A percentile compares a stretch with the other conserved stretches of the same genome.
These are phyloP conservation scores for Debaryomycetaceae sp. DNA, from an alignment of 1,139 yeast species.

Conservation along the genomic window DNA sequence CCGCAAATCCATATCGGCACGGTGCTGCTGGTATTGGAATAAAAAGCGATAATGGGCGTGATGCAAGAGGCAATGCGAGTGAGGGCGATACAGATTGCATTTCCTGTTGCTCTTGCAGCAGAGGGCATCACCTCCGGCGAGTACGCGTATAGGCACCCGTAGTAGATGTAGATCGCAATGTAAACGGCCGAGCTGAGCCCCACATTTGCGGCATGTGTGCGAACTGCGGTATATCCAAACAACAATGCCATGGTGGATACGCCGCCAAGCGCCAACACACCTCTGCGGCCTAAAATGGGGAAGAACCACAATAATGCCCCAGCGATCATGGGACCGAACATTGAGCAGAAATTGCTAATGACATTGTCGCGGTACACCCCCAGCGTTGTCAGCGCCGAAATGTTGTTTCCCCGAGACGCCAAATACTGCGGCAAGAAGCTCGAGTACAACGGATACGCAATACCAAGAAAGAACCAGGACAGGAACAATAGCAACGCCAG, in stretches of 20 bases:
- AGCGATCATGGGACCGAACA: constrained; percentile 32
- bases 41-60: constrained; percentile 29
- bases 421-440: constrained; percentile 35
- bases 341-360: constrained; percentile 24
- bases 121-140: constrained; percentile 34
- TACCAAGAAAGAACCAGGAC: constrained; percentile 36
- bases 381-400: constrained; percentile 20
- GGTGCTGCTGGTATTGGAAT: constrained; percentile 22
- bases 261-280: constrained; percentile 32
- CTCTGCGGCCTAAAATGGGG: constrained; percentile 29
- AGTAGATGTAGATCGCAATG: constrained; percentile 27
- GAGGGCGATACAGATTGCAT: constrained; percentile 26
- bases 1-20: constrained; percentile 36
- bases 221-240: constrained; percentile 31
- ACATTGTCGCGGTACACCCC: constrained; percentile 31
- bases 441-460: constrained; percentile 36
- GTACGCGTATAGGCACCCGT: constrained; percentile 29
- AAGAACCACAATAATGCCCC: constrained; percentile 22
- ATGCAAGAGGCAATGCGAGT: constrained; percentile 27
- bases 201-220: constrained; percentile 24
- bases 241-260: constrained; percentile 29
- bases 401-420: constrained; percentile 36
- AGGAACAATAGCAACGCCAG: constrained; percentile 26
- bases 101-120: constrained; percentile 32
- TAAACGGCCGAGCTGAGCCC: constrained; percentile 28